Evolutionary conservation across 2,329 filamentous ascomycete genomes (phyloP), one percentile per base, ranked within the genome.

Genomic region (Cladosporium sp.): DNA sequence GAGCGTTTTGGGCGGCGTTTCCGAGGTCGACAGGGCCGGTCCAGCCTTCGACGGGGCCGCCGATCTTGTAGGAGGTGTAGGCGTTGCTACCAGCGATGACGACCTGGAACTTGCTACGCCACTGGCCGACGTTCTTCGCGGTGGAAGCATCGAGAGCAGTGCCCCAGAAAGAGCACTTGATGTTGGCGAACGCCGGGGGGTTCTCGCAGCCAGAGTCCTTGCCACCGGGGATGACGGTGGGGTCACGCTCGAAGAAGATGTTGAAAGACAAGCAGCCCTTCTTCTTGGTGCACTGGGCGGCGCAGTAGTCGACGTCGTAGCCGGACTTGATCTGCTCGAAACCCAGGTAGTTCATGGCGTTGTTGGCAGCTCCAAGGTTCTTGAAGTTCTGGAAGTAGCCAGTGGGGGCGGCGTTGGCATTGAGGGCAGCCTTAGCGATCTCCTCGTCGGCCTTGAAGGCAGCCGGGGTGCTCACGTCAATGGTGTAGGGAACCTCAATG

Each of bases 51-150:
- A 39, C 25, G 40, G 53, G n/a, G 49, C 45, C 33, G 45, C 50
- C 46, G 41, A 46, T 53, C 50, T 59, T 59, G 3, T 68, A 46
- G 9, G 42, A 46, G 42, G 42, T 46, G 32, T 46, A 46, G 32
- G 42, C 72, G 49, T 74, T 72, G 33, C 67, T 71, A n/a, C 67
- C 72, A 18, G 70, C 64, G 38, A 74, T 69, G 29, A 69, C 64
- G 32, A 73, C 66, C 8, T 64, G 57, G 66, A 74, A 64, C 16
- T 57, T 38, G 22, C 51, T 56, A 8, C 66, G 62, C 49, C 52
- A 63, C 53, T 69, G 59, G 19, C 67, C 68, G 3, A 32, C 40
- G 55, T 70, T 71, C 25, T 47, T 64, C 4, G 67, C 67, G 9
- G 61, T 65, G 2, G 45, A 55, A 7, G 55, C 50, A n/a, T 51